These are phyloP conservation scores for Fusarium tricinctum DNA, from an alignment of 2,329 filamentous ascomycete genomes.

Conservation along the genomic window DNA sequence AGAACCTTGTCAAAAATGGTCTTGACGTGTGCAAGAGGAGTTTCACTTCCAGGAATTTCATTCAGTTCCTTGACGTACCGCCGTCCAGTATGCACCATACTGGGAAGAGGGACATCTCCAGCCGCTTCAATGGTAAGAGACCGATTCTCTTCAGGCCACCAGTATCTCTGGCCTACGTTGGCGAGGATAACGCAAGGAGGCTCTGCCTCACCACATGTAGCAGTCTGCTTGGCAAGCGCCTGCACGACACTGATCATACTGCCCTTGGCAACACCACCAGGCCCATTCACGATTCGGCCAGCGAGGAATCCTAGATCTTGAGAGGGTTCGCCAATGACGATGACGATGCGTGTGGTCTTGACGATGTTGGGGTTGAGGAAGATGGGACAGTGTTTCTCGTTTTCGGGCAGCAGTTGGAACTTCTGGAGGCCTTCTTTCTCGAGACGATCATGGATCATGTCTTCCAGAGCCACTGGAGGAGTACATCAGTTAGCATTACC, in stretches of 20 bases:
- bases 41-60: constrained; percentile 71
- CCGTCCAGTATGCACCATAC: constrained; percentile 70
- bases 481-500: constrained; percentile 1
- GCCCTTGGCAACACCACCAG: constrained; percentile 77
- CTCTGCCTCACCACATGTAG: constrained; percentile 52
- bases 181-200: constrained; percentile 77
- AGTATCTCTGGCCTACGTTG: constrained; percentile 83
- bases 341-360: constrained; percentile 72
- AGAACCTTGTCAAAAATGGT: constrained; percentile 77
- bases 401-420: constrained; percentile 62
- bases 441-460: constrained; percentile 74
- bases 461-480: constrained; percentile 70
- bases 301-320: constrained; percentile 84
- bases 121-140: constrained; percentile 72
- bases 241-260: constrained; percentile 75
- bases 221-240: constrained; percentile 56
- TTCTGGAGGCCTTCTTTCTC: constrained; percentile 70
- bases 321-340: constrained; percentile 79
- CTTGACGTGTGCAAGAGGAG: constrained; percentile 71
- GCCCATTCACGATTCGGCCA: constrained; percentile 73
- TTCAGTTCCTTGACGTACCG: constrained; percentile 70
- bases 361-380: constrained; percentile 68
- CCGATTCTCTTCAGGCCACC: constrained; percentile 75
- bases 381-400: constrained; percentile 75
- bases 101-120: constrained; percentile 71